These are phyloP conservation scores for Boletellus ananas DNA, from an alignment of 768 basidiomycete species.

Conservation along the genomic window DNA sequence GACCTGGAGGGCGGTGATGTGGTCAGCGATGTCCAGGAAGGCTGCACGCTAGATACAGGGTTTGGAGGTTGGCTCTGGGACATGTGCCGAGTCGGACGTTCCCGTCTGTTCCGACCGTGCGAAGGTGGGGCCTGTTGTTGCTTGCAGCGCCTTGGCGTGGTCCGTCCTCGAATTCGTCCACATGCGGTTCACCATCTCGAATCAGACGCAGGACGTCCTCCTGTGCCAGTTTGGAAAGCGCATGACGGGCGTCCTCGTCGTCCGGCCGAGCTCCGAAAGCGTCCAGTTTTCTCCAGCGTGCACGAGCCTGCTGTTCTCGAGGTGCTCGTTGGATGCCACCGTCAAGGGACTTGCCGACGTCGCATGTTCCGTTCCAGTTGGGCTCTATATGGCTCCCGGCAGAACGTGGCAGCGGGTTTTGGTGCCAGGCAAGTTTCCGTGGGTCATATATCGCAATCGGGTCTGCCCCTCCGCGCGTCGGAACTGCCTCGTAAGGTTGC, in stretches of 20 bases:
- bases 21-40: slow-evolving; percentile 3
- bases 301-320: slow-evolving; percentile 16
- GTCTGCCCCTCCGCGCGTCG: slow-evolving; percentile 34
- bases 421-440: slow-evolving; percentile 45
- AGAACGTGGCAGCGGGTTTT: slow-evolving; percentile 46
- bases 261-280: slow-evolving; percentile 24
- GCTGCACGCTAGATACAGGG: slow-evolving; percentile 15
- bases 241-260: slow-evolving; percentile 9
- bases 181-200: slow-evolving; percentile 34
- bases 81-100: background rate
- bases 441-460: slow-evolving; percentile 53
- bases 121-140: background rate
- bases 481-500: background rate
- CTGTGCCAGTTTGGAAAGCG: slow-evolving; percentile 14
- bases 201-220: slow-evolving; percentile 33
- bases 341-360: slow-evolving; percentile 19
- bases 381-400: slow-evolving; percentile 20
- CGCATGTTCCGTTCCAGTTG: slow-evolving; percentile 16
- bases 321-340: slow-evolving; percentile 9
- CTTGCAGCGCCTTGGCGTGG: background rate
- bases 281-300: slow-evolving; percentile 18
- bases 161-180: background rate
- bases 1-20: slow-evolving; percentile 34
- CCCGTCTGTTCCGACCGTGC: too few species aligned
- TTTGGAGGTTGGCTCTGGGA: slow-evolving; percentile 16